Percentiles rank a stretch among this genome's conserved stretches.
These are phyloP conservation scores for Albatrellus sp. DNA, from an alignment of 1,284 basidiomycete species.

Conservation along the genomic window DNA sequence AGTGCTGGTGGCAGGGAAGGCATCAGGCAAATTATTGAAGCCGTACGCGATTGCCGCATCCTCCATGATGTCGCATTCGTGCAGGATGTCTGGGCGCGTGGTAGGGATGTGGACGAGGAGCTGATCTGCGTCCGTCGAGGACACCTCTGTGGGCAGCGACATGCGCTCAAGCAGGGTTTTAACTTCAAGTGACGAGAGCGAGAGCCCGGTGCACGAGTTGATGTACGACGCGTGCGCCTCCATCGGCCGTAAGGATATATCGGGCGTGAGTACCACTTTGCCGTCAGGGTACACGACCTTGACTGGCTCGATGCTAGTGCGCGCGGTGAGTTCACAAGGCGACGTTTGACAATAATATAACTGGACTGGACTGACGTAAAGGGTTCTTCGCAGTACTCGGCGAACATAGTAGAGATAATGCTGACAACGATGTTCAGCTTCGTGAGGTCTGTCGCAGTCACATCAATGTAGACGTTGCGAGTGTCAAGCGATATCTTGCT, in stretches of 20 bases:
- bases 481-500: slow-evolving; percentile 97
- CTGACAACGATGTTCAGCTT: slow-evolving; percentile 94
- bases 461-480: slow-evolving; percentile 91
- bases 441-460: slow-evolving; percentile 96
- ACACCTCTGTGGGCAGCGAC: slow-evolving; percentile 48
- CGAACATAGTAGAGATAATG: slow-evolving; percentile 94
- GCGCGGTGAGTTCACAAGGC: not conserved
- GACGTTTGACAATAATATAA: not conserved
- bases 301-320: slow-evolving; percentile 80
- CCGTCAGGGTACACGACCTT: slow-evolving; percentile 75
- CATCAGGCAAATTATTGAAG: slow-evolving; percentile 90
- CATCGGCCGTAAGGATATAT: slow-evolving; percentile 63
- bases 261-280: slow-evolving; percentile 65
- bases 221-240: slow-evolving; percentile 83
- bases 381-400: slow-evolving; percentile 87
- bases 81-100: slow-evolving; percentile 92
- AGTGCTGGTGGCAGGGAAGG: slow-evolving; percentile 91
- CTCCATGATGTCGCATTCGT: slow-evolving; percentile 98
- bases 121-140: slow-evolving; percentile 43
- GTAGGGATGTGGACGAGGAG: slow-evolving; percentile 73
- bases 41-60: slow-evolving; percentile 97
- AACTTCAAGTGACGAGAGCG: slow-evolving; percentile 50
- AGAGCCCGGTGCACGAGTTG: slow-evolving; percentile 89
- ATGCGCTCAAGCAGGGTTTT: slow-evolving; percentile 64
- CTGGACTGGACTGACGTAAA: slow-evolving; percentile 57